Evolutionary conservation across 352 stramenopile species (phyloP).

Genomic region (Pythium brachiatum): DNA sequence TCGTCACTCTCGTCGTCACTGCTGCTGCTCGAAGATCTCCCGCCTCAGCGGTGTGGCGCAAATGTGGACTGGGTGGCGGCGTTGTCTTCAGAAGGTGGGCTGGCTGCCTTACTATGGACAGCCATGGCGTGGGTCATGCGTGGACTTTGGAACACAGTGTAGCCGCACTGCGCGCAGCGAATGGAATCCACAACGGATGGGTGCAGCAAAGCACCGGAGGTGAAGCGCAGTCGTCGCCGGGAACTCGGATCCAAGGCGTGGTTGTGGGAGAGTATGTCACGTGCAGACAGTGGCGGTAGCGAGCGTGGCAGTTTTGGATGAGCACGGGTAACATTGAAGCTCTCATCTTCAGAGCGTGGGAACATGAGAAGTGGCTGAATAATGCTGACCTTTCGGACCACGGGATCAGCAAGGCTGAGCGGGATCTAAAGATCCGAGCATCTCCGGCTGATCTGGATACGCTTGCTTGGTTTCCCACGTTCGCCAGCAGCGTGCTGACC

Average conservation of each 20-base stretch:
- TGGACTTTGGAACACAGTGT: too few species aligned
- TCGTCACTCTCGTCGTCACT: not conserved
- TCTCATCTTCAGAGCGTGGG: not conserved
- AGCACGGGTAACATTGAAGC: not conserved
- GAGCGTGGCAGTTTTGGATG: not conserved
- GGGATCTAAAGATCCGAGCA: not conserved
- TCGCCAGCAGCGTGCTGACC: not conserved
- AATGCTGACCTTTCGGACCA: not conserved
- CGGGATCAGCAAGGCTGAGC: not conserved
- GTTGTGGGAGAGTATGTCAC: not conserved
- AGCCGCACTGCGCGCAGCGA: too few species aligned
- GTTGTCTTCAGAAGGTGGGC: too few species aligned
- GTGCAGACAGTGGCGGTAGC: not conserved
- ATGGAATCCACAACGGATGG: too few species aligned
- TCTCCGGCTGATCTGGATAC: not conserved
- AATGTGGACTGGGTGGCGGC: too few species aligned
- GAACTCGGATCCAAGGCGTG: not conserved
- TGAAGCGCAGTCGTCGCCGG: too few species aligned
- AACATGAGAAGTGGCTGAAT: conserved; percentile 5
- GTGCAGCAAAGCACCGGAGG: too few species aligned
- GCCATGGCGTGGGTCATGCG: too few species aligned
- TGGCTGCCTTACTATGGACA: too few species aligned
- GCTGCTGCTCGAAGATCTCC: not conserved
- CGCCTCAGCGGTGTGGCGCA: not conserved
- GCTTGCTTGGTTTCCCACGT: not conserved